Evolutionary conservation across 371 early-diverging fungal genomes (phyloP), one percentile per base, ranked within the genome.

Genomic region (Mucor circinelloides): DNA sequence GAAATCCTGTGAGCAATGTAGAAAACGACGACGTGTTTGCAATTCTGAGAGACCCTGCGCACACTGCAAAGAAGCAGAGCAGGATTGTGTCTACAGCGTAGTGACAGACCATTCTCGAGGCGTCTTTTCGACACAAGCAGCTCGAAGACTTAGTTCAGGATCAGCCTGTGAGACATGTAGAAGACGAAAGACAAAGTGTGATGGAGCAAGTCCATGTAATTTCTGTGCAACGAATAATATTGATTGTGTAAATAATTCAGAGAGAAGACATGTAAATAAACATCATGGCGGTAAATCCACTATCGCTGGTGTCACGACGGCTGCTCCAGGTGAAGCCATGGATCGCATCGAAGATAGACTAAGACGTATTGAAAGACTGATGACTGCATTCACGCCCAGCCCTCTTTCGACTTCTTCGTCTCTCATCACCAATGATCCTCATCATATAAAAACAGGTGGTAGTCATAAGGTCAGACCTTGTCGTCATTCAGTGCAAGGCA

Each of bases 401-500:
- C 72, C 74, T 21, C 68, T 75, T 13, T 71, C 74, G 17, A 25
- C 50, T 8, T 25, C 50, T n/a, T 27, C 64, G 17, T 27, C 32
- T 12, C 12, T 46, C 23, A 31, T 42, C 6, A 42, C 64, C 25
- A 40, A 32, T 48, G 44, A 28, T 30, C 30, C 28, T 17, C 70
- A 70, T 63, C 36, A 36, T 8, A 0, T 36, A 36, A 60, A 63
- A 34, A 60, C 68, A 13, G 19, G 42, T 15, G 60, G 56, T 19
- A 46, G 63, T 59, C 69, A 69, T 44, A 64, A 59, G 64, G 67
- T 71, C 54, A 71, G 83, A 40, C 79, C 64, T 12, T 75, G 76
- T 54, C 80, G 83, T 44, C 81, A 83, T 63, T 83, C 83, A 0
- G 81, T 83, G 3, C 83, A 83, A 60, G 83, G 83, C 28, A 80